Base-by-base conservation (phyloP, 2,329 filamentous ascomycete species). In the Colletotrichum sp. region DNA sequence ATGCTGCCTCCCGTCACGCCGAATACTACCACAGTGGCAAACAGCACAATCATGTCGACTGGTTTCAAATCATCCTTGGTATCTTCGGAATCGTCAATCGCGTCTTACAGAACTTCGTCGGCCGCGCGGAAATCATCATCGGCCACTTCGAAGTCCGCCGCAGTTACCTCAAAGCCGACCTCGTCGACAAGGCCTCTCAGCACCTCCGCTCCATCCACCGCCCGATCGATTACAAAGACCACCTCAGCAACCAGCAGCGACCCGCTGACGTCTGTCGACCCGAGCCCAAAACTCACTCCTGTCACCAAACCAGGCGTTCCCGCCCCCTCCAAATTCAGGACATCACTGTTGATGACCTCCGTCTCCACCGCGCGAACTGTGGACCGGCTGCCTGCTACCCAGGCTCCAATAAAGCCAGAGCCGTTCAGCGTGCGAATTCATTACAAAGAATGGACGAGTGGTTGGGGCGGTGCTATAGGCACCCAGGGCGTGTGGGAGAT, bases 81-180 rank as follows among this genome's bases (percentile, higher is more conserved):
- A 6, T 44, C 36, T 44, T 44, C 16, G 1, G 5, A 44, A 18
- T 6, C 1, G 1, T 44, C 36, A 2, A 6, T 5, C 5, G 8
- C 36, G 5, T 18, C 36, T 18, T 44, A 9, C 0, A 44, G 8
- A 10, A 0, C 36, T 18, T 18, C 16, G 2, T 32, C 57, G 10
- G 26, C 26, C 26, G 26, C 26, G 26, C 26, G 26, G 26, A 26
- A 26, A 26, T 26, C 26, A 26, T 26, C 26, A 26, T 26, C 26
- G 26, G 24, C 0, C 15, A 30, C 9, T 7, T 32, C 57, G 5
- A 60, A 28, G 18, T 32, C 16, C 4, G 5, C 30, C 18, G 7
- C 4, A 12, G 16, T 8, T 3, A 30, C 16, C 26, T 32, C 57
- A 7, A 60, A 18, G 28, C 26, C 28, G 7, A 15, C 6, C 10